Evolutionary conservation across 163 green algal species (phyloP).

Genomic region (Coccomyxa subellipsoidea): DNA sequence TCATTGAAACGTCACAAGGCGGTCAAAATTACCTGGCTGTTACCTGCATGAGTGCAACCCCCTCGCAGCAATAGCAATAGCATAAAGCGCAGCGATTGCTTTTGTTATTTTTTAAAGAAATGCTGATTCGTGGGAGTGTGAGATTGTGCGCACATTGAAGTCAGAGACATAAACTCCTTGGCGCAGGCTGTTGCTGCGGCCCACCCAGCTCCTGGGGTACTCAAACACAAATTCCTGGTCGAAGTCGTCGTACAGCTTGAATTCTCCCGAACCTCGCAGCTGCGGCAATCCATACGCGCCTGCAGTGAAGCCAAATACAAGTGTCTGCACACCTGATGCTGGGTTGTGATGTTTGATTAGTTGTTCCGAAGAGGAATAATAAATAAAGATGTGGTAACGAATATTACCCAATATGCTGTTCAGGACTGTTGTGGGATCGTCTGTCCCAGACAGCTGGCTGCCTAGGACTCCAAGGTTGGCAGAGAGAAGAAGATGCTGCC

Average conservation of each 20-base stretch:
- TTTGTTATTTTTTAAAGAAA: not conserved
- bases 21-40: too few relatives aligned
- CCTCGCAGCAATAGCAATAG: not conserved
- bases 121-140: not conserved
- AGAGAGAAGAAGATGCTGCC: conserved; percentile 13
- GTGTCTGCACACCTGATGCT: too few relatives aligned
- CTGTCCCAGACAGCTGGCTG: not conserved
- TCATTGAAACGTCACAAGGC: too few relatives aligned
- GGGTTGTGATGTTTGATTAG: not conserved
- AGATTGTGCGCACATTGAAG: conserved; percentile 28
- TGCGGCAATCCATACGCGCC: conserved; percentile 44
- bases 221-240: conserved; percentile 35
- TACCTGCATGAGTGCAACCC: not conserved
- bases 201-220: conserved; percentile 37
- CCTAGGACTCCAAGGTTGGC: conserved; percentile 21
- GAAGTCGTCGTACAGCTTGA: conserved; percentile 35
- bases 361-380: not conserved
- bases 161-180: conserved; percentile 29
- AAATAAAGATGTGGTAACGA: not conserved
- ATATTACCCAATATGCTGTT: conserved; percentile 32
- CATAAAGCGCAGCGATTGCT: not conserved
- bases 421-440: conserved; percentile 32
- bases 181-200: conserved; percentile 27
- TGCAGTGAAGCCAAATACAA: conserved; percentile 21
- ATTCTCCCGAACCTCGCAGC: conserved; percentile 25